Percentiles rank a stretch among this genome's conserved stretches.
Evolutionary conservation across 1,139 yeast species (phyloP).

Genomic region (Zygosaccharomyces sapae): DNA sequence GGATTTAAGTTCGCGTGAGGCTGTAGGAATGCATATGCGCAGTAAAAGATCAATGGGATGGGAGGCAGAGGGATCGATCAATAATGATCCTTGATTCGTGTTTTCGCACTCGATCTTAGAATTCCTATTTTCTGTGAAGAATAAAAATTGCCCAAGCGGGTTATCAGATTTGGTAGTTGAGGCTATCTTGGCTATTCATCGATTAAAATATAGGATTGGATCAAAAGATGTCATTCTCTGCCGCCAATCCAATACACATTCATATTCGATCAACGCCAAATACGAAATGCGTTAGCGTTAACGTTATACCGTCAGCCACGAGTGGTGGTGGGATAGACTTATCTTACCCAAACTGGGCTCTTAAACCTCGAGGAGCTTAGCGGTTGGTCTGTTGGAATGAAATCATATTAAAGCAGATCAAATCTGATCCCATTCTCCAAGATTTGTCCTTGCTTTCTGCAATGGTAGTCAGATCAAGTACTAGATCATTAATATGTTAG

Average conservation of each 20-base stretch:
- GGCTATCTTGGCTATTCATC: not conserved
- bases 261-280: constrained; percentile 2
- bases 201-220: not conserved
- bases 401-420: constrained; percentile 5
- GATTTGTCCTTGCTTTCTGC: not conserved
- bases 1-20: not conserved
- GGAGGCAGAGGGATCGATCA: not conserved
- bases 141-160: constrained; percentile 4
- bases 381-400: not conserved
- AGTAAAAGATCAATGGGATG: not conserved
- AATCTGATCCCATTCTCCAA: not conserved
- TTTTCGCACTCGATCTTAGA: constrained; percentile 1
- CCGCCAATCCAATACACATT: not conserved
- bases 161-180: not conserved
- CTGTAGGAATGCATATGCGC: not conserved
- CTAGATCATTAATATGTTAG: constrained; percentile 18
- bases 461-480: too few species aligned
- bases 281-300: constrained; percentile 3
- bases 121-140: not conserved
- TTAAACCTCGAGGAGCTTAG: not conserved
- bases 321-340: not conserved
- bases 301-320: not conserved
- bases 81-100: constrained; percentile 1
- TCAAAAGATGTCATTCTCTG: not conserved
- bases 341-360: constrained; percentile 9